A percentile compares a stretch with the other conserved stretches of the same genome.
Conservation (phyloP, 495 filamentous ascomycete species). For the Monascus purpureus region DNA sequence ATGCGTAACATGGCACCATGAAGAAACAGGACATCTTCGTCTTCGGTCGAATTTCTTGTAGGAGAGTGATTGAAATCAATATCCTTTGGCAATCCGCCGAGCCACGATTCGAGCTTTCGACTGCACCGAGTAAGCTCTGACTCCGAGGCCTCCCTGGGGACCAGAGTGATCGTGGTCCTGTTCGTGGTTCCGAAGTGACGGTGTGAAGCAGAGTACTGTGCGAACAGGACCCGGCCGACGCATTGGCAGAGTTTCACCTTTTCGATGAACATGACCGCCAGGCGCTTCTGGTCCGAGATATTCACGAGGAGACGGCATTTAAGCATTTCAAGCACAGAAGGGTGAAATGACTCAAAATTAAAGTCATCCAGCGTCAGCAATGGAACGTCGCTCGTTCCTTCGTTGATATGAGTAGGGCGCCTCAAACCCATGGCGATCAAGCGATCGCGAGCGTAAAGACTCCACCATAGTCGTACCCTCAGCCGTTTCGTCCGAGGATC, state of each 20-base stretch:
- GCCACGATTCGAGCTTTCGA: conserved; percentile 45
- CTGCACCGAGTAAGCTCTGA: conserved; percentile 56
- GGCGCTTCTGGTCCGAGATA: conserved; percentile 43
- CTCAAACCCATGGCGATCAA: conserved; percentile 77
- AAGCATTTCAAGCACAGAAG: conserved; percentile 21
- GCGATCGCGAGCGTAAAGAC: conserved; percentile 77
- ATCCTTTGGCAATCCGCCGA: conserved; percentile 42
- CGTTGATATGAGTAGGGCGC: conserved; percentile 71
- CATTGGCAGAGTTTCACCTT: conserved; percentile 74
- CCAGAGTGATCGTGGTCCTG: conserved; percentile 57
- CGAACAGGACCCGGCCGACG: conserved; percentile 65
- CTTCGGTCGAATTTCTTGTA: conserved; percentile 18
- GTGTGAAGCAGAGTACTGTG: conserved; percentile 61
- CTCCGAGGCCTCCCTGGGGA: conserved; percentile 64
- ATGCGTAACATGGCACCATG: conserved; percentile 70
- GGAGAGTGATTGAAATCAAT: conserved; percentile 26
- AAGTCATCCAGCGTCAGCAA: conserved; percentile 71
- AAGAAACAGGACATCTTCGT: conserved; percentile 46
- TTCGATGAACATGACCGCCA: conserved; percentile 75
- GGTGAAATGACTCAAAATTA: conserved; percentile 49
- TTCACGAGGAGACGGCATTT: conserved; percentile 28
- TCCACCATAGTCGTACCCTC: conserved; percentile 84
- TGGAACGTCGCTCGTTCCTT: conserved; percentile 72
- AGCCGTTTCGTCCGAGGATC: conserved; percentile 45
- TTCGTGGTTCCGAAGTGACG: conserved; percentile 49